These are phyloP conservation scores for Hanseniaspora meyeri DNA, from an alignment of 805 yeast species.

Conservation along the genomic window DNA sequence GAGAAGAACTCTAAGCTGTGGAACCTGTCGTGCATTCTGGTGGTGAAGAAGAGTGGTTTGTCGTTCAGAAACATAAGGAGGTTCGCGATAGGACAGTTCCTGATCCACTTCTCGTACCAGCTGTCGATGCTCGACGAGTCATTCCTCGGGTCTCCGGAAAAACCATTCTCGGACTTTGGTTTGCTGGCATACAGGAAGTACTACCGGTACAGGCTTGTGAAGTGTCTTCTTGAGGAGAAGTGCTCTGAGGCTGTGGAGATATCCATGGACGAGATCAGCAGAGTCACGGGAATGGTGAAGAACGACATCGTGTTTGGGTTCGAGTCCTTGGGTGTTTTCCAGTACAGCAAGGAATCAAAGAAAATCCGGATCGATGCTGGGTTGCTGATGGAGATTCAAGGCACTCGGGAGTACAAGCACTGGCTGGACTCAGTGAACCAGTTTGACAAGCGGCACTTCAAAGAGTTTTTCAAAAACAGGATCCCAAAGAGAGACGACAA, in stretches of 20 bases:
- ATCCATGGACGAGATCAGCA: conserved; percentile 51
- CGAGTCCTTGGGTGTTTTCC: conserved; percentile 59
- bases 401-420: conserved; percentile 32
- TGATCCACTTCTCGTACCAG: conserved; percentile 81
- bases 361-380: conserved; percentile 34
- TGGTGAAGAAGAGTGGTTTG: conserved; percentile 23
- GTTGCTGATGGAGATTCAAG: conserved; percentile 34
- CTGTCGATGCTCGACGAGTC: conserved; percentile 56
- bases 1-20: conserved; percentile 58
- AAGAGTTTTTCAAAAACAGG: neutral
- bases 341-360: conserved; percentile 16
- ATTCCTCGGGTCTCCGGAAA: conserved; percentile 85
- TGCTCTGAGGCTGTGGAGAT: conserved; percentile 17
- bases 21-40: conserved; percentile 81
- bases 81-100: conserved; percentile 75
- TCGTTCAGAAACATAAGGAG: conserved; percentile 69
- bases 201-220: conserved; percentile 64
- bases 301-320: conserved; percentile 80
- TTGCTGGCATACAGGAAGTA: conserved; percentile 71
- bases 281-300: conserved; percentile 69
- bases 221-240: conserved; percentile 21
- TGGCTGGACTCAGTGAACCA: conserved; percentile 45
- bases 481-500: neutral
- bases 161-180: conserved; percentile 82
- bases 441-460: conserved; percentile 18